phyloP scores from a whole-genome alignment of 495 filamentous ascomycete species.

The Penicillium manginii region DNA sequence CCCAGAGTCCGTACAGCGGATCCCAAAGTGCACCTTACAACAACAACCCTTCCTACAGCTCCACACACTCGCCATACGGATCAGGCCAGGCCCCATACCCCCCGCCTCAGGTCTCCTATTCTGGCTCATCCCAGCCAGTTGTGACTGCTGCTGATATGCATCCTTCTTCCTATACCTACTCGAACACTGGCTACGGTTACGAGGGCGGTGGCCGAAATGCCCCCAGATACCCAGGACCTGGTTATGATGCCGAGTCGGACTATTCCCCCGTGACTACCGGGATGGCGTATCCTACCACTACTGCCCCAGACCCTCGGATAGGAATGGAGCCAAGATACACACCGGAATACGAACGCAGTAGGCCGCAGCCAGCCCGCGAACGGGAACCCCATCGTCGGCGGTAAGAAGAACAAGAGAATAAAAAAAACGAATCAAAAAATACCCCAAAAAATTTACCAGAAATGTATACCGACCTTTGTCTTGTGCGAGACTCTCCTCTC shows the following conservation, averaged over 20 bases:
- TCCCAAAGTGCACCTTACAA: conserved; percentile 43
- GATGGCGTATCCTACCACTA: conserved; percentile 48
- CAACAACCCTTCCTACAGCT: conserved; percentile 37
- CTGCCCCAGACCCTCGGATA: conserved; percentile 52
- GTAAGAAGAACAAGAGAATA: conserved; percentile 27
- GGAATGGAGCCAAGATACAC: conserved; percentile 55
- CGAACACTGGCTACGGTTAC: conserved; percentile 43
- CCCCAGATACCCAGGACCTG: conserved; percentile 50
- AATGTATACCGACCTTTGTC: conserved; percentile 11
- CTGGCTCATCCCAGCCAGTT: conserved; percentile 40
- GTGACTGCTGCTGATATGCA: conserved; percentile 45
- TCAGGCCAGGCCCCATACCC: conserved; percentile 41
- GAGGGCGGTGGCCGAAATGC: conserved; percentile 49
- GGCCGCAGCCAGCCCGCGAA: conserved; percentile 48
- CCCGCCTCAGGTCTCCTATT: conserved; percentile 42
- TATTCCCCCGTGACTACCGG: conserved; percentile 49
- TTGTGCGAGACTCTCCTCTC: conserved; percentile 22
- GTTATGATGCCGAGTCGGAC: conserved; percentile 50
- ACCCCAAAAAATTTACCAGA: conserved; percentile 3
- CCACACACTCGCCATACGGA: conserved; percentile 45
- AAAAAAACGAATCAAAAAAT: conserved; percentile 7
- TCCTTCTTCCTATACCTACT: conserved; percentile 47
- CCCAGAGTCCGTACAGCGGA: conserved; percentile 39
- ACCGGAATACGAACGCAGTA: conserved; percentile 51
- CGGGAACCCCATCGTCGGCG: conserved; percentile 47